Evolutionary conservation across 108 stramenopile species (phyloP).

Genomic region (Cyclostephanos invisitatus): DNA sequence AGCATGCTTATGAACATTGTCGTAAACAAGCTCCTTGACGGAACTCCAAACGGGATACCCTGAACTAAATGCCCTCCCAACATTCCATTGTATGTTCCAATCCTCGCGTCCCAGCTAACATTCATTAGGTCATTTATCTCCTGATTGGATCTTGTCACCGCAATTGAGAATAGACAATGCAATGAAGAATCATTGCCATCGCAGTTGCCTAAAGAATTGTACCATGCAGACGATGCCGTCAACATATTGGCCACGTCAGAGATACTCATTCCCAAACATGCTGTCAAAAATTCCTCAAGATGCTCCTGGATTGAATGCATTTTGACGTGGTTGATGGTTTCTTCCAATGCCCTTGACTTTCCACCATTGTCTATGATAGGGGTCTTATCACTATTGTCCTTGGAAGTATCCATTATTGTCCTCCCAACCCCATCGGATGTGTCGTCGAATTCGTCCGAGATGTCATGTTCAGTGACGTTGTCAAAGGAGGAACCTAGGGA

Average conservation of each 20-base stretch:
- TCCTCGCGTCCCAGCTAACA: slow-evolving; percentile 48
- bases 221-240: slow-evolving; percentile 50
- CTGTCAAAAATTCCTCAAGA: slow-evolving; percentile 90
- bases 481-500: not conserved
- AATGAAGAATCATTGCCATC: slow-evolving; percentile 15
- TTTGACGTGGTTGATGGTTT: slow-evolving; percentile 26
- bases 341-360: slow-evolving; percentile 28
- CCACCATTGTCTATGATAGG: slow-evolving; percentile 3
- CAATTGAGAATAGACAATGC: slow-evolving; percentile 62
- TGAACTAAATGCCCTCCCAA: slow-evolving; percentile 79
- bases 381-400: slow-evolving; percentile 10
- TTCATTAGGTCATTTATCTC: slow-evolving; percentile 56
- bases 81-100: slow-evolving; percentile 78
- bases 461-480: slow-evolving; percentile 9
- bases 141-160: slow-evolving; percentile 53
- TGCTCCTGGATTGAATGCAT: slow-evolving; percentile 57
- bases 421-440: slow-evolving; percentile 87
- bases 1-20: slow-evolving; percentile 51
- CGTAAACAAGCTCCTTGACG: slow-evolving; percentile 64
- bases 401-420: slow-evolving; percentile 77
- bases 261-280: slow-evolving; percentile 92
- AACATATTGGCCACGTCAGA: slow-evolving; percentile 95
- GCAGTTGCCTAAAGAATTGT: slow-evolving; percentile 2
- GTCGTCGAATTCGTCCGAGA: slow-evolving; percentile 77
- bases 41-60: slow-evolving; percentile 91